Conservation (phyloP, 345 rosid genomes). For the Sisymbrium altissimum region DNA sequence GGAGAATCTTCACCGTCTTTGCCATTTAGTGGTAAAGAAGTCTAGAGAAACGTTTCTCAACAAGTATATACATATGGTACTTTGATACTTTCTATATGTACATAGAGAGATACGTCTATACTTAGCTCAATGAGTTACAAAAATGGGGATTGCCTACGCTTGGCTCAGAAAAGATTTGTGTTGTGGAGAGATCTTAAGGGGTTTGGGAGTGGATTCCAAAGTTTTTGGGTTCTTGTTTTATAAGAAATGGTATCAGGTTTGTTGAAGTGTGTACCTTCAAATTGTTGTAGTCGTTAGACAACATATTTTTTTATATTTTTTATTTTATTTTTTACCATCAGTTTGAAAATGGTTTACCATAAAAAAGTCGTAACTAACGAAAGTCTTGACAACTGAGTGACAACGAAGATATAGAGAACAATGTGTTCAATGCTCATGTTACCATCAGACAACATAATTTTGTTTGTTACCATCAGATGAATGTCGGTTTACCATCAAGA, state of each 20-base stretch:
- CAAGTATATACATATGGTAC: neutral
- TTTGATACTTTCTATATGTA: slow-evolving; percentile 21
- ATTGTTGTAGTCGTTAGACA: neutral
- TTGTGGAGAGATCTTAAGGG: neutral
- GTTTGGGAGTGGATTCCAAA: neutral
- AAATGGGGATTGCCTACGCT: no score
- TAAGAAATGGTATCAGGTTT: neutral
- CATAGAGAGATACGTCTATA: slow-evolving; percentile 1
- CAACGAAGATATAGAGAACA: no score
- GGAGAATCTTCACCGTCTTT: slow-evolving; percentile 43
- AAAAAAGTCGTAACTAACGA: neutral
- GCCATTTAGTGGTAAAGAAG: slow-evolving; percentile 27
- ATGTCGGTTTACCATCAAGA: neutral
- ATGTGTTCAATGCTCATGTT: neutral
- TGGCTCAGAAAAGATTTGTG: neutral
- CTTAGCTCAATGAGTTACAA: slow-evolving; percentile 2
- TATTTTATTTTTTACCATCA: neutral
- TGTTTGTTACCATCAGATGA: neutral
- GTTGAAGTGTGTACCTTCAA: neutral
- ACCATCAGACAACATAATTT: neutral
- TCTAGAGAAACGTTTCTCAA: slow-evolving; percentile 13
- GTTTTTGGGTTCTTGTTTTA: slow-evolving; percentile 5
- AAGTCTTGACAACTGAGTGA: no score
- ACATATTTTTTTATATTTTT: no score
- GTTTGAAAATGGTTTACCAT: neutral